Base-by-base conservation (phyloP, 2,329 filamentous ascomycete species). In the Sporothrix luriei region DNA sequence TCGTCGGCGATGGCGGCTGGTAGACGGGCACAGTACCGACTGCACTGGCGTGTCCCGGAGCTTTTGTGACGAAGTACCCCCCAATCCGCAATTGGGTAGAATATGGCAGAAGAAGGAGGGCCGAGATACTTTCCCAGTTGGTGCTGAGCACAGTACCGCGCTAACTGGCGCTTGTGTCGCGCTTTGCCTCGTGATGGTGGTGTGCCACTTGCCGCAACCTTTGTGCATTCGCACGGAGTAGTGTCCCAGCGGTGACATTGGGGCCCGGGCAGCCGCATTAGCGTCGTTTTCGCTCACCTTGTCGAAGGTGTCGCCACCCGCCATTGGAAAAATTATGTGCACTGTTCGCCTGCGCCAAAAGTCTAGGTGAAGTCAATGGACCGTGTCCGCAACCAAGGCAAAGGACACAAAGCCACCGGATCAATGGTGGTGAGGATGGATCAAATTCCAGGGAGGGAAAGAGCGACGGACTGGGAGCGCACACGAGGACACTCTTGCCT, bases 181-280 rank as follows among this genome's bases (percentile, higher is more conserved):
- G 57, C 40, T n/a, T n/a, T 62, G 24, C 24, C 4, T 51, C 46
- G 46, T 33, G 33, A 33, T 33, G 33, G 33, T 11, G 40, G 40
- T 3, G 4, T 43, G 40, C 1, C 62, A 11, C 57, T 38, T 46
- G 38, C 57, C 57, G n/a, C 40, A 38, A 13, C 24, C n/a, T 62
- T 62, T 51, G 29, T 9, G 29, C 19, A 51, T 52, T 66, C 62
- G 62, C 62, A 66, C 62, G 62, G 62, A 38, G 62, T 16, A 51
- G 62, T 52, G 62, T 66, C 62, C 26, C 62, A 29, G 48, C 29
- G 26, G 29, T 52, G 62, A 66, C 62, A 26, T 52, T 40, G n/a
- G 24, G 29, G 48, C 48, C 62, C 62, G 48, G 48, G 19, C 29
- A 7, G 38, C 26, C 26, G 62, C 48, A 14, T n/a, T 66, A 66